Base-by-base conservation (phyloP, 2,329 filamentous ascomycete genomes). In the Hypoxylon sp. region DNA sequence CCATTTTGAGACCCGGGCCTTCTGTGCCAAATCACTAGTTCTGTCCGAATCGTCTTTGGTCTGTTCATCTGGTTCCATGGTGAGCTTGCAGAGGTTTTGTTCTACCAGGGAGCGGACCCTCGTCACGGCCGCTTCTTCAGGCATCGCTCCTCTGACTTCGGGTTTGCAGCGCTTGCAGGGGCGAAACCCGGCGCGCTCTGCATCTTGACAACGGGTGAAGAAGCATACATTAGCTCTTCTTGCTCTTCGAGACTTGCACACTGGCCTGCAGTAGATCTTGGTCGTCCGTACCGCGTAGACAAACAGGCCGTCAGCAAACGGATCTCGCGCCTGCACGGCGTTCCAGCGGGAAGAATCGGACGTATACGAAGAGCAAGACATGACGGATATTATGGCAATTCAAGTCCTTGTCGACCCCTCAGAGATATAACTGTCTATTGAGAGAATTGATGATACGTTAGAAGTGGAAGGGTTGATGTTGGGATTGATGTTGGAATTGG, bases 101-200 rank as follows among this genome's bases (percentile, higher is more conserved):
- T 60, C 62, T 13, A 65, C 42, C 31, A 65, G 35, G 10, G 62
- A 60, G 56, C 62, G 62, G 6, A 65, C 56, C 50, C 56, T 60
- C 31, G 49, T 33, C 11, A 65, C 56, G 17, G 62, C 62, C 33
- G 55, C 56, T 56, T 65, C 62, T 44, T 65, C 62, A 8, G 56
- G 56, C 62, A 65, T 65, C 17, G 22, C 56, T n/a, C 62, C 62
- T 60, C 55, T 49, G 13, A 54, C 42, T 20, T 65, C 62, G 6
- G 62, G 62, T 20, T 65, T 65, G 31, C 62, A 65, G 49, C 62
- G 62, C 22, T 65, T 65, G 55, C 62, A 65, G 22, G 62, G 20
- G 42, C 62, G 62, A 25, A 65, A 65, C 27, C 62, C 62, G 30
- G 49, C 62, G 22, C 31, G 49, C 33, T 65, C 62, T 25, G 62